Evolutionary conservation across 768 basidiomycete genomes (phyloP).

Genomic region (Psilocybe azurescens): DNA sequence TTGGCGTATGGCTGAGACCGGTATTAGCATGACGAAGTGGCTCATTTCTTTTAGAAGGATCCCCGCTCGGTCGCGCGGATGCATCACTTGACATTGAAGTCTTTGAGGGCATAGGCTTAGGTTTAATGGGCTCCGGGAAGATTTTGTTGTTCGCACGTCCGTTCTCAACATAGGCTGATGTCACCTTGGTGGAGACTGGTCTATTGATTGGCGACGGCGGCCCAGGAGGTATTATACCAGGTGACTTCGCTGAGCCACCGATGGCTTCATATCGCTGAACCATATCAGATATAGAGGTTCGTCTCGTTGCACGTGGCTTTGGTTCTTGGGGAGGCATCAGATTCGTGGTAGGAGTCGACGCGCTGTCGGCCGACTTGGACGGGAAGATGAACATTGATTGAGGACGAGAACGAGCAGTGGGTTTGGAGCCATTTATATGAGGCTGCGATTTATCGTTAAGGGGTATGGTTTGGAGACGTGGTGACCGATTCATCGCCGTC

Average conservation of each 20-base stretch:
- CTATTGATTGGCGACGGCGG: slow-evolving; percentile 36
- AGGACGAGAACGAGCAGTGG: slow-evolving; percentile 62
- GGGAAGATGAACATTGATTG: slow-evolving; percentile 85
- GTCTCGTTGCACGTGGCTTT: slow-evolving; percentile 49
- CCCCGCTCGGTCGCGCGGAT: slow-evolving; percentile 5
- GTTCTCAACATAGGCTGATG: slow-evolving; percentile 11
- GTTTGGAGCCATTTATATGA: slow-evolving; percentile 21
- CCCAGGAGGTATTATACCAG: slow-evolving; percentile 24
- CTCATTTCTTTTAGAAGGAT: slow-evolving; percentile 14
- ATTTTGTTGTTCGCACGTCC: slow-evolving; percentile 14
- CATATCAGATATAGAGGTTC: slow-evolving; percentile 87
- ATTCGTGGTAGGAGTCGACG: slow-evolving; percentile 37
- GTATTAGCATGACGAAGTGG: slow-evolving; percentile 9
- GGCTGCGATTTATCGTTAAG: slow-evolving; percentile 24
- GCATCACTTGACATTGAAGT: slow-evolving; percentile 9
- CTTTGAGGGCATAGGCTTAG: slow-evolving; percentile 11
- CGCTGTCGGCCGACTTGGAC: slow-evolving; percentile 49
- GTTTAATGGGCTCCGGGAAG: background rate
- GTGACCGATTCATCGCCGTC: slow-evolving; percentile 9
- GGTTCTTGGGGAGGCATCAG: slow-evolving; percentile 54
- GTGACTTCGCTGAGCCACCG: slow-evolving; percentile 40
- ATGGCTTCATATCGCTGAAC: slow-evolving; percentile 84
- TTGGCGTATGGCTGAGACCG: slow-evolving; percentile 18
- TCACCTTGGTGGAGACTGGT: slow-evolving; percentile 19
- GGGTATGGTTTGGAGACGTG: slow-evolving; percentile 15